phyloP scores from a whole-genome alignment of 805 yeast genomes.

The Komagataella kurtzmanii region DNA sequence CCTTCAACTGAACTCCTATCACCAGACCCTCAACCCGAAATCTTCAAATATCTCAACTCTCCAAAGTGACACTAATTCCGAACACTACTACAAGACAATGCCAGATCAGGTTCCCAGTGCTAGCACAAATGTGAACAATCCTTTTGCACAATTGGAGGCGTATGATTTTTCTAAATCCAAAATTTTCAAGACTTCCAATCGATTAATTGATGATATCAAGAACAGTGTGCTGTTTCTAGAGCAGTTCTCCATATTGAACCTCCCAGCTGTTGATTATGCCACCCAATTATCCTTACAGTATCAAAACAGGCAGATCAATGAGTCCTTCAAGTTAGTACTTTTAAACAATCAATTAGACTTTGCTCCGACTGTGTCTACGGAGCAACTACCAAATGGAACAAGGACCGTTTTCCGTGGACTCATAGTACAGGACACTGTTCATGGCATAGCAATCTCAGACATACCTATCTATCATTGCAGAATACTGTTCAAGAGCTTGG shows the following conservation, averaged over 20 bases:
- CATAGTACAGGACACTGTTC: neutral
- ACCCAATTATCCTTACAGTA: constrained; percentile 9
- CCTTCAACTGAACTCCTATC: neutral
- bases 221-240: constrained; percentile 18
- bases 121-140: constrained; percentile 7
- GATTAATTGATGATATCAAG: constrained; percentile 52
- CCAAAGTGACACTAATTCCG: neutral
- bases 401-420: neutral
- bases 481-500: neutral
- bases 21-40: neutral
- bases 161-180: constrained; percentile 12
- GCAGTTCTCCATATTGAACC: constrained; percentile 13
- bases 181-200: constrained; percentile 48
- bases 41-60: neutral
- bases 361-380: neutral
- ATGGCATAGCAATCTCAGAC: constrained; percentile 1
- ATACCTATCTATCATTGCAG: neutral
- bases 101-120: neutral
- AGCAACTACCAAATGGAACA: neutral
- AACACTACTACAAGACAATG: neutral
- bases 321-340: constrained; percentile 15
- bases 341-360: constrained; percentile 22
- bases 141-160: constrained; percentile 6
- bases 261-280: constrained; percentile 22
- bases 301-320: constrained; percentile 2